Evolutionary conservation across 2,329 filamentous ascomycete species (phyloP).

Genomic region (Aspergillus sp.): DNA sequence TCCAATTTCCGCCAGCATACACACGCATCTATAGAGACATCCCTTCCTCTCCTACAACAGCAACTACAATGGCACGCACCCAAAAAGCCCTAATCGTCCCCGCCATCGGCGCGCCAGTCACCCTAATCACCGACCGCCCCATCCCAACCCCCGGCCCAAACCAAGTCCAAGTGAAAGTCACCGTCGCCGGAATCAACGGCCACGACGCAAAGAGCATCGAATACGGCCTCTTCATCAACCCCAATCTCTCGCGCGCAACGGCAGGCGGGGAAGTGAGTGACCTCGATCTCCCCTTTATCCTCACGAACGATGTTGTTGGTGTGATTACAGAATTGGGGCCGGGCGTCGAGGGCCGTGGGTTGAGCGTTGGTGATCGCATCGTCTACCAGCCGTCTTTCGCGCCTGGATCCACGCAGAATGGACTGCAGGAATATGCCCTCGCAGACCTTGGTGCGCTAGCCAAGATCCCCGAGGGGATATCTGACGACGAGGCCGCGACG

Average conservation of each 20-base stretch:
- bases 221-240: conserved; percentile 40
- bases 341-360: conserved; percentile 20
- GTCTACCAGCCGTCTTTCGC: conserved; percentile 29
- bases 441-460: conserved; percentile 34
- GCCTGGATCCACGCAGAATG: conserved; percentile 20
- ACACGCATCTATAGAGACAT: too few species aligned
- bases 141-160: conserved; percentile 12
- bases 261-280: neutral
- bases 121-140: neutral
- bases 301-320: conserved; percentile 43
- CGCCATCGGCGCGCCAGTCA: neutral
- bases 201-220: conserved; percentile 49
- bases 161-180: conserved; percentile 46
- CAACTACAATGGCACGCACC: neutral
- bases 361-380: conserved; percentile 38
- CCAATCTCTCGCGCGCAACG: conserved; percentile 30
- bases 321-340: conserved; percentile 34
- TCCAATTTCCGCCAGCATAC: too few species aligned
- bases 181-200: conserved; percentile 31
- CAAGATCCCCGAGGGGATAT: conserved; percentile 40
- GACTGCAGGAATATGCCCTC: conserved; percentile 46
- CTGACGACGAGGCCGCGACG: conserved; percentile 43
- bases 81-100: neutral
- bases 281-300: conserved; percentile 21
- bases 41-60: too few species aligned